These are phyloP conservation scores for Erysimum cheiranthoides DNA, from an alignment of 345 rosid genomes.

Conservation along the genomic window DNA sequence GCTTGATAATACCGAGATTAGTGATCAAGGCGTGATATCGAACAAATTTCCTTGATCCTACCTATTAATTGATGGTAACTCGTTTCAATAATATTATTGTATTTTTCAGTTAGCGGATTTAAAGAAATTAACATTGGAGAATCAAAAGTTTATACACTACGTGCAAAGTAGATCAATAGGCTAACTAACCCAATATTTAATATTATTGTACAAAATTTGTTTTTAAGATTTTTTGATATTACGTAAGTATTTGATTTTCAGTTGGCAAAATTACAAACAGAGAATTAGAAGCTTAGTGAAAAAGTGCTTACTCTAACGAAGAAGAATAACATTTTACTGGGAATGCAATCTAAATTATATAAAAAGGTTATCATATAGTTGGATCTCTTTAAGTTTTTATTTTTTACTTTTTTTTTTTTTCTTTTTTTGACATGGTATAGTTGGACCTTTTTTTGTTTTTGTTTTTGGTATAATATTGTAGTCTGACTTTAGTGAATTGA, in stretches of 20 bases:
- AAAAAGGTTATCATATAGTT: constrained; percentile 22
- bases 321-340: constrained; percentile 26
- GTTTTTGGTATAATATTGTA: background rate
- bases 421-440: background rate
- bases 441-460: background rate
- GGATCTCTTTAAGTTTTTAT: background rate
- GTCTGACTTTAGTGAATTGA: background rate
- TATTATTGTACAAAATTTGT: background rate
- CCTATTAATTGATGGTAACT: background rate
- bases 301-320: constrained; percentile 21
- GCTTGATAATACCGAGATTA: background rate
- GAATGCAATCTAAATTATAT: constrained; percentile 21
- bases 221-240: background rate
- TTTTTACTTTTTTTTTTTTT: no score
- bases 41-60: background rate
- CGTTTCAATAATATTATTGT: background rate
- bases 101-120: constrained; percentile 7
- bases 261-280: constrained; percentile 28
- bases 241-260: background rate
- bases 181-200: background rate
- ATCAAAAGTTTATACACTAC: constrained; percentile 29
- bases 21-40: background rate
- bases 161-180: background rate
- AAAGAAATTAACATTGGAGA: constrained; percentile 19
- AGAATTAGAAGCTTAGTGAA: constrained; percentile 34